phyloP scores from a whole-genome alignment of 2,329 filamentous ascomycete genomes.

The Cytospora paraplurivora region DNA sequence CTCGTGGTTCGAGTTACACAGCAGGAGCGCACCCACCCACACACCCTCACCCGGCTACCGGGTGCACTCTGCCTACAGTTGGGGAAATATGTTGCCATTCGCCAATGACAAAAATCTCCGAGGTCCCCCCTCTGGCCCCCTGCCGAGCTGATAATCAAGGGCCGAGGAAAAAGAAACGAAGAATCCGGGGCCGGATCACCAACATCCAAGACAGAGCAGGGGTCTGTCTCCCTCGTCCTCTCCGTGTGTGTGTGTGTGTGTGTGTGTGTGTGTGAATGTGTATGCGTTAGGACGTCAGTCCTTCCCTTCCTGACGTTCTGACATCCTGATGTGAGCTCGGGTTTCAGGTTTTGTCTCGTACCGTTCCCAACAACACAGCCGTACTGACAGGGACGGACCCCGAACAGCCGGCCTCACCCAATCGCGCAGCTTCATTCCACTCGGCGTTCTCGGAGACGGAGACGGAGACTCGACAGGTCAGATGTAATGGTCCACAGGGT shows the following conservation, averaged over 20 bases:
- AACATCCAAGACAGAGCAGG: background rate
- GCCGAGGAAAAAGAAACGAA: background rate
- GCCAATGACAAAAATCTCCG: conserved; percentile 3
- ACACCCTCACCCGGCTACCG: conserved; percentile 8
- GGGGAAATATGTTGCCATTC: conserved; percentile 6
- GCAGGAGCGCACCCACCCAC: conserved; percentile 5
- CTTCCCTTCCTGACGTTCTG: no score
- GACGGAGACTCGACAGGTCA: background rate
- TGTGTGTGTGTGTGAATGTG: no score
- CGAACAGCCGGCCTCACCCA: no score
- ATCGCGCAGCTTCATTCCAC: no score
- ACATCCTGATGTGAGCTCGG: no score
- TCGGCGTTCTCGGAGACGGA: no score
- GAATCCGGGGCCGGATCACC: conserved; percentile 18
- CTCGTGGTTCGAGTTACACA: conserved; percentile 18
- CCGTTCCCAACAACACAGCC: no score
- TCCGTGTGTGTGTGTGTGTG: no score
- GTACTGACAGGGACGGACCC: no score
- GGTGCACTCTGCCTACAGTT: conserved; percentile 3
- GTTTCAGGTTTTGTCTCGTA: no score
- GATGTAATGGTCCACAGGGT: background rate
- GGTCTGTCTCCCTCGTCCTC: background rate
- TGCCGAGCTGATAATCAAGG: background rate
- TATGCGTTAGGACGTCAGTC: no score
- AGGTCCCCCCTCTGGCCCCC: background rate